These are phyloP conservation scores for Solanum lignicaule DNA, from an alignment of 257 asterid genomes.

Conservation along the genomic window DNA sequence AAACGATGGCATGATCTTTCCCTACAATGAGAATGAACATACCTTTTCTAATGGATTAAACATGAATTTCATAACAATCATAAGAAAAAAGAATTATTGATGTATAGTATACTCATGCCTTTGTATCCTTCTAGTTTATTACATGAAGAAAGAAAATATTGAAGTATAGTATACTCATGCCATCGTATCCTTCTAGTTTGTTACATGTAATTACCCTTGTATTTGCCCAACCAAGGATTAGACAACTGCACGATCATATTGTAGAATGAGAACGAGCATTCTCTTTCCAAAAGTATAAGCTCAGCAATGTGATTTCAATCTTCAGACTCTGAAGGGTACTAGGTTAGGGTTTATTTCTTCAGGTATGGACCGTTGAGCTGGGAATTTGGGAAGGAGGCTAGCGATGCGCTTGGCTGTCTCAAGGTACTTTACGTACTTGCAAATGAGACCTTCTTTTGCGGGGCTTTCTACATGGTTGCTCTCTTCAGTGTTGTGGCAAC, in stretches of 20 bases:
- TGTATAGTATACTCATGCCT: not conserved
- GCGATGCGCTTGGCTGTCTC: conserved; percentile 45
- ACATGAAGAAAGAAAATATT: not conserved
- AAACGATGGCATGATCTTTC: not conserved
- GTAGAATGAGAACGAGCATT: not conserved
- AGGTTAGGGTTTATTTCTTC: conserved; percentile 28
- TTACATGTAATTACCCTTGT: not conserved
- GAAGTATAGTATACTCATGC: not conserved
- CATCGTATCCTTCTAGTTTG: not conserved
- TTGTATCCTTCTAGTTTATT: not conserved
- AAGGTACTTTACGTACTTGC: conserved; percentile 24
- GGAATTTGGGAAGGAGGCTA: conserved; percentile 34
- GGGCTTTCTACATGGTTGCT: not conserved
- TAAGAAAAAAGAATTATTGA: not conserved
- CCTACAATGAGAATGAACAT: not conserved
- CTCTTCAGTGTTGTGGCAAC: not conserved
- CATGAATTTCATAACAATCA: not conserved
- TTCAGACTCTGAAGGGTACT: conserved; percentile 34
- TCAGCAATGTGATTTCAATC: not conserved
- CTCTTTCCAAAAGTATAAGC: not conserved
- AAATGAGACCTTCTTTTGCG: not conserved
- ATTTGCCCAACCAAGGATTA: not conserved
- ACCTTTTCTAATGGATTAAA: not conserved
- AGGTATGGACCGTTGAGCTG: conserved; percentile 31
- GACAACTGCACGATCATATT: not conserved